Evolutionary conservation across 768 basidiomycete genomes (phyloP), one percentile per base, ranked within the genome.

Genomic region (Serendipita sp.): DNA sequence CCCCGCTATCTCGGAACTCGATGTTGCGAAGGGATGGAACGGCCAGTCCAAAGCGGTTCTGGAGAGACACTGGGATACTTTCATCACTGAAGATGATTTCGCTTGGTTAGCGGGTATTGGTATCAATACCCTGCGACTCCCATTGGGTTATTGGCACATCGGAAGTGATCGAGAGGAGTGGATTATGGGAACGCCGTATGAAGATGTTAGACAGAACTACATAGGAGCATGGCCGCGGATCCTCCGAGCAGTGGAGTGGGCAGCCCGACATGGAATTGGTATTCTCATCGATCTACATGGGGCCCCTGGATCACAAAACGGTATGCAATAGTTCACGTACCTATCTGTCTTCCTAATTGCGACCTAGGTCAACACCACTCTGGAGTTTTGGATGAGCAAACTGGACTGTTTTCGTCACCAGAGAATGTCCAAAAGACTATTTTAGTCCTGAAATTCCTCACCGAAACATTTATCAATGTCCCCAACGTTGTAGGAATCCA

Each of bases 101-200:
- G 71, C 71, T 11, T 81, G 79, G 18, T 88, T 89, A 63, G 77
- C 73, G 16, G 80, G 79, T 7, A 85, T 86, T 32, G 85, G 86
- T 0, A 75, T 89, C 51, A 88, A 83, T 68, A 85, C 86, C 71
- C 84, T 87, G 63, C 81, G 86, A 84, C 85, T 68, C 30, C 11
- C 28, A 36, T 11, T 44, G 38, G 65, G 86, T 85, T 35, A 84
- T 89, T 69, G 86, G 85, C 4, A 66, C 86, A 3, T 86, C 85
- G 10, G 88, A 84, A 71, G 88, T 86, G 86, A 85, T 85, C n/a
- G 80, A n/a, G n/a, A n/a, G n/a, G n/a, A n/a, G n/a, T n/a, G n/a
- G n/a, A n/a, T n/a, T n/a, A n/a, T n/a, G n/a, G n/a, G n/a, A n/a
- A n/a, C n/a, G n/a, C n/a, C n/a, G 88, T 23, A 85, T 85, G 0